Evolutionary conservation across 2,329 filamentous ascomycete species (phyloP).

Genomic region (Aspergillus aculeatinus): DNA sequence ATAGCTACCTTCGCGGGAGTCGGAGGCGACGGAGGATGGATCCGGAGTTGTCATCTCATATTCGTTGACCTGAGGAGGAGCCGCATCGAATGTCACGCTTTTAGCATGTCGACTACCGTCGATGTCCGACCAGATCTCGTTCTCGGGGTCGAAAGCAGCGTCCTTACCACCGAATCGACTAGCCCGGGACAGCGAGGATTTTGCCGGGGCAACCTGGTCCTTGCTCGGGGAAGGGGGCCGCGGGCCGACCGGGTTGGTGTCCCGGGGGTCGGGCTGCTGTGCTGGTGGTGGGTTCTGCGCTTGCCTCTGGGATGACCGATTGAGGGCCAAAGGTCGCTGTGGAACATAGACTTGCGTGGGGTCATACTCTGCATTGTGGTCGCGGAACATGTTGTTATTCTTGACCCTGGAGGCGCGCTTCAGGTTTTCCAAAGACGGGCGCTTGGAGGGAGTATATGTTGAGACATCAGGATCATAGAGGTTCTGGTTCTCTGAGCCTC

Average conservation of each 20-base stretch:
- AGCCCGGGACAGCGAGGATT: constrained; percentile 77
- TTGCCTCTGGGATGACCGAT: constrained; percentile 56
- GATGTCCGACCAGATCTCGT: constrained; percentile 65
- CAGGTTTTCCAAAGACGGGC: constrained; percentile 91
- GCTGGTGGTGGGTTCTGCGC: constrained; percentile 69
- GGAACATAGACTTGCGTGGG: constrained; percentile 73
- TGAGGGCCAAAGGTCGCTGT: constrained; percentile 74
- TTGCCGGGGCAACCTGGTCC: constrained; percentile 75
- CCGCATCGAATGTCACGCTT: constrained; percentile 94
- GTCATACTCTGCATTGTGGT: constrained; percentile 91
- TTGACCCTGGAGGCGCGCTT: constrained; percentile 94
- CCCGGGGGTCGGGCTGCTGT: constrained; percentile 22
- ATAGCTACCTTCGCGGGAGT: constrained; percentile 89
- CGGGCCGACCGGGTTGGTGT: constrained; percentile 19
- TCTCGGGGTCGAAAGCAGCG: constrained; percentile 64
- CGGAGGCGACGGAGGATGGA: constrained; percentile 85
- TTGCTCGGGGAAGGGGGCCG: constrained; percentile 61
- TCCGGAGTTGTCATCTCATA: constrained; percentile 98
- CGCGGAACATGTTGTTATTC: constrained; percentile 96
- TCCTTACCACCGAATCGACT: constrained; percentile 61
- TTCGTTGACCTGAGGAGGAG: constrained; percentile 91
- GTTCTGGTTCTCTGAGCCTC: constrained; percentile 67
- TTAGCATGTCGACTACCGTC: constrained; percentile 81
- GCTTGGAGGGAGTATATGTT: constrained; percentile 67
- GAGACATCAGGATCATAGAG: constrained; percentile 61